Conservation (phyloP, 768 basidiomycete genomes). For the Asterophora parasitica region DNA sequence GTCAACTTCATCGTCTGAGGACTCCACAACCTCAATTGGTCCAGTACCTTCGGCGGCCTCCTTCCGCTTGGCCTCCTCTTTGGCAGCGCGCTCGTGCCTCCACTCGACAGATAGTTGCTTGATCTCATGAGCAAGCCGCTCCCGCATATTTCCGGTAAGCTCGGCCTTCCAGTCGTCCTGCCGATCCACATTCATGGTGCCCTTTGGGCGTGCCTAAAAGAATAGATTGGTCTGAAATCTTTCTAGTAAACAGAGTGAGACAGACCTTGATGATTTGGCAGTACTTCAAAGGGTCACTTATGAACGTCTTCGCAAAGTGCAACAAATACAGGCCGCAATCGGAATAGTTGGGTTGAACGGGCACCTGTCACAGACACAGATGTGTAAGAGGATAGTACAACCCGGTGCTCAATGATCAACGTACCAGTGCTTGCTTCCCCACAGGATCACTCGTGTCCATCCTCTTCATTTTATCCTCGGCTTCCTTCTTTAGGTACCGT, state of each 20-base stretch:
- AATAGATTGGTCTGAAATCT: background rate
- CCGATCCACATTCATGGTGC: conserved; percentile 32
- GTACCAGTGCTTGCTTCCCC: conserved; percentile 51
- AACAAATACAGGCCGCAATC: conserved; percentile 93
- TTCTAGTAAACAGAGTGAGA: background rate
- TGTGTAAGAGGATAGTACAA: background rate
- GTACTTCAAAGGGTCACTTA: conserved; percentile 54
- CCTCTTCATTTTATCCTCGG: conserved; percentile 58
- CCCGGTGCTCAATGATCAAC: conserved; percentile 13
- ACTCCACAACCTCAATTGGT: conserved; percentile 21
- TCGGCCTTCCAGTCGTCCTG: conserved; percentile 49
- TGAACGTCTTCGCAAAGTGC: conserved; percentile 78
- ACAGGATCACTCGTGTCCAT: conserved; percentile 33
- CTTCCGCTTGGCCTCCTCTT: conserved; percentile 34
- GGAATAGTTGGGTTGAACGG: conserved; percentile 81
- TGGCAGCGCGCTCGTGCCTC: conserved; percentile 39
- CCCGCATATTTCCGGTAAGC: conserved; percentile 42
- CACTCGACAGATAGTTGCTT: conserved; percentile 47
- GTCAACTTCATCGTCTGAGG: conserved; percentile 40
- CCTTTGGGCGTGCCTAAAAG: conserved; percentile 22
- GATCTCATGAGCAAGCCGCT: conserved; percentile 39
- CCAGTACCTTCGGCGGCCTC: conserved; percentile 23
- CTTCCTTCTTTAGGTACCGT: conserved; percentile 72
- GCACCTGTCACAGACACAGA: conserved; percentile 66
- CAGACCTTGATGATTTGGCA: conserved; percentile 45